These are phyloP conservation scores for Piper betle DNA, from an alignment of 164 flowering plant species.

Conservation along the genomic window DNA sequence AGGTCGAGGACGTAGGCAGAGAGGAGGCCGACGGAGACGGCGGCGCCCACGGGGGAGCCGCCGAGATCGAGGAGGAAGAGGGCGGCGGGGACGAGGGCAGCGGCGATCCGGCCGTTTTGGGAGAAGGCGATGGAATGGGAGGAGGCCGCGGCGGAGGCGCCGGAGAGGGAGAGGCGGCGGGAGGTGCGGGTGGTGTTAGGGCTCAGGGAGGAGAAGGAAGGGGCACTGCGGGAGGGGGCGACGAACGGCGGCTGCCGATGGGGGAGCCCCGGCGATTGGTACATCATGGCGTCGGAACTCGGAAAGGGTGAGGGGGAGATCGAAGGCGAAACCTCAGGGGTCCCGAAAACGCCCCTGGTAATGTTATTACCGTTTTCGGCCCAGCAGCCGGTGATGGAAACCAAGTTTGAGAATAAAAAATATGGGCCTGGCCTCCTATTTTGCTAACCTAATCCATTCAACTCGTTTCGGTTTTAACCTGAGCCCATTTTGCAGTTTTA, in stretches of 20 bases:
- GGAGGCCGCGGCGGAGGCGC: conserved; percentile 21
- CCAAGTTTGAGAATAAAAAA: no score
- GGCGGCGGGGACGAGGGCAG: conserved; percentile 74
- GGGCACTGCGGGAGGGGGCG: conserved; percentile 37
- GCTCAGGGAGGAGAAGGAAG: conserved; percentile 33
- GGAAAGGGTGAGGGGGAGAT: neutral
- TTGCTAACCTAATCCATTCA: no score
- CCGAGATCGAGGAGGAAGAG: conserved; percentile 90
- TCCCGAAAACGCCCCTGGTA: no score
- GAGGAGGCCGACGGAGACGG: conserved; percentile 70
- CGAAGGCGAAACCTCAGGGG: no score
- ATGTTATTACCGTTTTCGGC: no score
- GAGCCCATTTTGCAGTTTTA: no score
- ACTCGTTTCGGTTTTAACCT: no score
- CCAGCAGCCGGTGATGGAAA: no score
- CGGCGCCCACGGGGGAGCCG: conserved; percentile 66
- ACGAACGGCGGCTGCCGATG: conserved; percentile 3
- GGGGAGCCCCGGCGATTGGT: neutral
- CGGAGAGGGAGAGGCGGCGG: conserved; percentile 32
- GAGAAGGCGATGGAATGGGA: conserved; percentile 45
- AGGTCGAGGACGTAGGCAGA: conserved; percentile 79
- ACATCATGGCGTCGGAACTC: conserved; percentile 2
- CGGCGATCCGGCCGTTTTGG: conserved; percentile 63
- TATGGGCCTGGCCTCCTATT: no score
- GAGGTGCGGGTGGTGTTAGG: conserved; percentile 11